A percentile compares a stretch with the other conserved stretches of the same genome.
These are phyloP conservation scores for Fusarium compactum DNA, from an alignment of 2,329 filamentous ascomycete genomes.

Conservation along the genomic window DNA sequence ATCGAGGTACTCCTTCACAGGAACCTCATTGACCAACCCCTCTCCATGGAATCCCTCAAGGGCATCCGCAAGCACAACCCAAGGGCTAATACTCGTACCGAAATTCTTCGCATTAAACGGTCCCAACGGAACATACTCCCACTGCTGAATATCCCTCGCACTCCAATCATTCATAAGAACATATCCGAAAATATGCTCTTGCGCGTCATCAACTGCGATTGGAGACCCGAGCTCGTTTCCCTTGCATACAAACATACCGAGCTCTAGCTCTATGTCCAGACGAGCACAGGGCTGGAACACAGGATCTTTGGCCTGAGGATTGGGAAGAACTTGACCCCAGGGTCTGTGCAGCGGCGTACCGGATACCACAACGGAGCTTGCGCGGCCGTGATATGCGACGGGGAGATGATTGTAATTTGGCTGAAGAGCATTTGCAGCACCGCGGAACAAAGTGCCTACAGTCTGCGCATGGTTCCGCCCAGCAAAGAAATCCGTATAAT, in stretches of 20 bases:
- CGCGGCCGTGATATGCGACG: constrained; percentile 83
- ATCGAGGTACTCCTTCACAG: constrained; percentile 61
- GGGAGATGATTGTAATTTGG: constrained; percentile 86
- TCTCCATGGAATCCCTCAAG: constrained; percentile 53
- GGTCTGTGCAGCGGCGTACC: constrained; percentile 79
- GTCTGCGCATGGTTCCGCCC: constrained; percentile 80
- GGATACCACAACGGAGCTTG: constrained; percentile 79
- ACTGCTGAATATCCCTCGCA: constrained; percentile 70
- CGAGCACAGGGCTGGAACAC: constrained; percentile 70
- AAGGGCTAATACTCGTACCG: constrained; percentile 70
- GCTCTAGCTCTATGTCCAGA: constrained; percentile 82
- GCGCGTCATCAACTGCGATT: constrained; percentile 72
- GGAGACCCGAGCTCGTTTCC: constrained; percentile 74
- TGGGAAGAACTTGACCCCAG: constrained; percentile 75
- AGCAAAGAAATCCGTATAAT: constrained; percentile 89
- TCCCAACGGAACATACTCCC: constrained; percentile 72
- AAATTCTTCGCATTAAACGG: constrained; percentile 74
- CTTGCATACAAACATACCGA: constrained; percentile 79
- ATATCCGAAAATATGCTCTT: constrained; percentile 77
- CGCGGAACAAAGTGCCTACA: constrained; percentile 78
- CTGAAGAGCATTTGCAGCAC: constrained; percentile 78
- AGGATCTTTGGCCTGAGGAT: constrained; percentile 58
- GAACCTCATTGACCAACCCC: constrained; percentile 46
- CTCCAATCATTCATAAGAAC: constrained; percentile 75
- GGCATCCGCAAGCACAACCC: constrained; percentile 72